Evolutionary conservation across 192 early-diverging fungal genomes (phyloP), one percentile per base, ranked within the genome.

Genomic region (Diversispora epigaea): DNA sequence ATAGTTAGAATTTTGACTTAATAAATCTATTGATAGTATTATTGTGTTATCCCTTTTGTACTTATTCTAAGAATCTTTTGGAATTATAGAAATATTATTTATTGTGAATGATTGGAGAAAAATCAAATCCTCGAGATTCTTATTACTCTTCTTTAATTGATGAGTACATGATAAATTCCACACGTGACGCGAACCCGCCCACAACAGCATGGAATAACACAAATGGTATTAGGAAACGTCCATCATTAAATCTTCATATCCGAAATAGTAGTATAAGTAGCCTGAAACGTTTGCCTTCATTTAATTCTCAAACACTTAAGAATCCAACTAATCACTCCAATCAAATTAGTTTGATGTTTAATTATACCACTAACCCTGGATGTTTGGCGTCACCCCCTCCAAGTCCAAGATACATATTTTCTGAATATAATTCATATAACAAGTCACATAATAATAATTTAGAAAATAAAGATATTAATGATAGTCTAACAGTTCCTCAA

Each of bases 101-200:
- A n/a, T 6, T n/a, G 66, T 71, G 52, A 71, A 71, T 71, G 68
- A 19, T 55, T 71, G 52, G 39, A 25, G 68, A 71, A 55, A 55
- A 19, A 17, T 52, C 47, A 0, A 71, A 6, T 10, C 10, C 68
- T 17, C 22, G 71, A 58, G 71, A 73, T 46, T 73, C 71, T 32
- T 63, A 73, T 63, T 73, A 73, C 46, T 73, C 71, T 9, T 73
- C 71, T 25, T 14, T 73, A 61, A 46, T 62, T 46, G 71, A 73
- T 32, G 71, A 73, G 4, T 73, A 73, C 32, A 45, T 14, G 4
- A 17, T 47, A 50, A 49, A 14, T 40, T 73, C 71, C 12, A 32
- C 71, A 62, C 58, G 44, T 47, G 45, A 19, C 8, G 40, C 71
- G 46, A 32, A 32, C 25, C 25, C 25, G 25, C 25, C 25, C 25